Percentiles rank a stretch among this genome's conserved stretches.
phyloP scores from a whole-genome alignment of 2,329 filamentous ascomycete species.

The Cercospora citrullina region DNA sequence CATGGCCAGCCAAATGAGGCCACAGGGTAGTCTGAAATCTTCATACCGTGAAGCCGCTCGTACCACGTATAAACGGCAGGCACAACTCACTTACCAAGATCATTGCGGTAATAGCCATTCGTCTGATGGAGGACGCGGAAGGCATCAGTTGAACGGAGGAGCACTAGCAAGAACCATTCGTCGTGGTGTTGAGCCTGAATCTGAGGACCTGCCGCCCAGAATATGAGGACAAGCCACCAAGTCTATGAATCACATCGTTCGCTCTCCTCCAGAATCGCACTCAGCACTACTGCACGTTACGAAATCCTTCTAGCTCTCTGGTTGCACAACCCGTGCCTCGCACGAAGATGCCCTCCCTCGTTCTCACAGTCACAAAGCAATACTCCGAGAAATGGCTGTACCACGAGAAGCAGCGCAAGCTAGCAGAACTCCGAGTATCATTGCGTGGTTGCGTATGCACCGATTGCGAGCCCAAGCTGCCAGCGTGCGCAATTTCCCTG shows the following conservation, averaged over 20 bases:
- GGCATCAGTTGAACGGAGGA: not conserved
- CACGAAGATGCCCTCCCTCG: not conserved
- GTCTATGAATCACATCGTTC: not conserved
- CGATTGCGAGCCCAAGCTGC: slow-evolving; percentile 5
- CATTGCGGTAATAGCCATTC: not conserved
- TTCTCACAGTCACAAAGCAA: not conserved
- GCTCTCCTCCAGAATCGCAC: not conserved
- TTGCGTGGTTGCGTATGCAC: slow-evolving; percentile 14
- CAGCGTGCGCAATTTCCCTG: not conserved
- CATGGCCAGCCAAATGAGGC: not conserved
- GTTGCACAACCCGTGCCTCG: not conserved
- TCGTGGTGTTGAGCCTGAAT: not conserved
- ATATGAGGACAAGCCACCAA: not conserved
- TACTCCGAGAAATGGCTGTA: not conserved
- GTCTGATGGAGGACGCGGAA: not conserved
- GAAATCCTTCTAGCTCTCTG: not conserved
- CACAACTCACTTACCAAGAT: not conserved
- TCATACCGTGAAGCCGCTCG: not conserved
- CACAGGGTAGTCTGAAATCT: not conserved
- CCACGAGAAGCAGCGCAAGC: not conserved
- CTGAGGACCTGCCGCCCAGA: not conserved
- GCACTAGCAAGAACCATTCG: not conserved
- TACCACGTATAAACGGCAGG: not conserved
- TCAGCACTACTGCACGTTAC: not conserved
- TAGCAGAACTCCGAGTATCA: not conserved